Evolutionary conservation across 2,329 filamentous ascomycete genomes (phyloP).

Genomic region (Pseudogymnoascus sp.): DNA sequence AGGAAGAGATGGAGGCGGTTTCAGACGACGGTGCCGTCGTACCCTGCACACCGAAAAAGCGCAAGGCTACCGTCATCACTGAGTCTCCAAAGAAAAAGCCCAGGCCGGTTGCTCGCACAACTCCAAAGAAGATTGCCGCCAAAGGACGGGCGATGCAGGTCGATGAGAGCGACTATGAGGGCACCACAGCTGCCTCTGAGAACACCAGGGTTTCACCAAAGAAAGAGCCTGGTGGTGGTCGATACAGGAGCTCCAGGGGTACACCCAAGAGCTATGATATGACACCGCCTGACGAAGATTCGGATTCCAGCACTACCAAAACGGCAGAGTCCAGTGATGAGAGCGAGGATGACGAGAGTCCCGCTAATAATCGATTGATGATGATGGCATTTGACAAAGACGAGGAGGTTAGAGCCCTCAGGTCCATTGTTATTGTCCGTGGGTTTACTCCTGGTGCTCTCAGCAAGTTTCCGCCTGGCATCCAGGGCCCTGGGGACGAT

Average conservation of each 20-base stretch:
- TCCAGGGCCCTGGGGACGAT: neutral
- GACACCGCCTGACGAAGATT: neutral
- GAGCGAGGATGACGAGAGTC: neutral
- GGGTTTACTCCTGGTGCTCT: neutral
- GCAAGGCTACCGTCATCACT: neutral
- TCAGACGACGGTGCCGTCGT: neutral
- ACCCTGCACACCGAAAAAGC: neutral
- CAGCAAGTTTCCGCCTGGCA: neutral
- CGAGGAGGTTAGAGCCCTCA: neutral
- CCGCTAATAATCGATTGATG: neutral
- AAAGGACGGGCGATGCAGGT: neutral
- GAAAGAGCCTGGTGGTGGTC: neutral
- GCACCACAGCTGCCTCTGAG: neutral
- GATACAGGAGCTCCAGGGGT: neutral
- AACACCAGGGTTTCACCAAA: neutral
- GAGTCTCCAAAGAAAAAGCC: neutral
- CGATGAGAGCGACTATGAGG: neutral
- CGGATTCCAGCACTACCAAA: neutral
- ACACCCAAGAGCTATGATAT: neutral
- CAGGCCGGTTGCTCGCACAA: neutral
- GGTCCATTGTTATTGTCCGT: neutral
- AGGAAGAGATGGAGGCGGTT: neutral
- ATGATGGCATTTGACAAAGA: conserved; percentile 6
- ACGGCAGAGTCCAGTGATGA: neutral
- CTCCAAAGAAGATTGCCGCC: neutral